These are phyloP conservation scores for Biscogniauxia marginata DNA, from an alignment of 2,329 filamentous ascomycete genomes.

Conservation along the genomic window DNA sequence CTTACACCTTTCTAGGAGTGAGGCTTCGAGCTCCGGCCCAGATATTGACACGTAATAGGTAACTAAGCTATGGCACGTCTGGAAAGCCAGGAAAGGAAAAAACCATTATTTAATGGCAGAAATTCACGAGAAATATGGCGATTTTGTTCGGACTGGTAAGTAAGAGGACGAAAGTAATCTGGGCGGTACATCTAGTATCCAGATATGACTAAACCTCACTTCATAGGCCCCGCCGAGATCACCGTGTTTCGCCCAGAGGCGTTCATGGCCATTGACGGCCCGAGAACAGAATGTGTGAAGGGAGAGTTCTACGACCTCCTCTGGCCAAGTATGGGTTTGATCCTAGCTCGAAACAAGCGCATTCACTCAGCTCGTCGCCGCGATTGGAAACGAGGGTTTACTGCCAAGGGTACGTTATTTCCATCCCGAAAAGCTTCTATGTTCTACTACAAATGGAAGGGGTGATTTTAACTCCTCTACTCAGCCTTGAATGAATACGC, in stretches of 20 bases:
- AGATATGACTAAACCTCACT: not conserved
- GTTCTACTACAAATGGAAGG: not conserved
- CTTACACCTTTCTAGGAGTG: too few species aligned
- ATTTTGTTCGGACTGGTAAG: not conserved
- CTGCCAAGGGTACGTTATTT: not conserved
- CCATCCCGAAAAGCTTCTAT: not conserved
- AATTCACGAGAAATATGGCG: not conserved
- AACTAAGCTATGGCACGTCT: not conserved
- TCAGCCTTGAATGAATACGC: conserved; percentile 17
- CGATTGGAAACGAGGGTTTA: not conserved
- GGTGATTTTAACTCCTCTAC: not conserved
- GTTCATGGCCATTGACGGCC: conserved; percentile 23
- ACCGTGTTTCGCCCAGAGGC: conserved; percentile 25
- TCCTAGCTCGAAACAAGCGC: not conserved
- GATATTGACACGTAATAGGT: too few species aligned
- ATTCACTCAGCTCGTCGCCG: not conserved
- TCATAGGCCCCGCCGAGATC: conserved; percentile 19
- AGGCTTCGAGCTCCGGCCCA: too few species aligned
- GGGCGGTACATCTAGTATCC: too few species aligned
- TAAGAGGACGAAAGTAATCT: too few species aligned
- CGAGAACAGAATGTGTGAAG: conserved; percentile 25
- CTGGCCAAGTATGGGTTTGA: not conserved
- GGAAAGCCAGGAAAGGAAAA: not conserved
- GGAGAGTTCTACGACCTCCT: conserved; percentile 27
- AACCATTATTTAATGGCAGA: not conserved